Evolutionary conservation across 345 rosid species (phyloP).

Genomic region (Balakata baccata): DNA sequence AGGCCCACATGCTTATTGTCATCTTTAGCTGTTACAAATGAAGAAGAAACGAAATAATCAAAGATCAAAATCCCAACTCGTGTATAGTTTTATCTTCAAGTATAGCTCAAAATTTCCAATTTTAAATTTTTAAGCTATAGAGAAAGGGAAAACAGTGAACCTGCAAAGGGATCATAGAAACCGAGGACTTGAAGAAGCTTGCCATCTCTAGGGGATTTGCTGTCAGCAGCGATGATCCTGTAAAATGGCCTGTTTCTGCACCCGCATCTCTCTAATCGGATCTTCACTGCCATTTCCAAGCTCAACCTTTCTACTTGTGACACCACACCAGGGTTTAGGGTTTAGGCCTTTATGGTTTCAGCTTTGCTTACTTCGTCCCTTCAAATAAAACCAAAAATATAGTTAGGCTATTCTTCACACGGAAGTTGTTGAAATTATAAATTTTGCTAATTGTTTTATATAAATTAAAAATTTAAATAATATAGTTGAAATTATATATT

Average conservation of each 20-base stretch:
- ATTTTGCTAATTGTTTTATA: no score
- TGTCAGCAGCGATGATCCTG: conserved; percentile 72
- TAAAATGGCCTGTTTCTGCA: conserved; percentile 72
- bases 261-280: conserved; percentile 69
- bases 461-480: no score
- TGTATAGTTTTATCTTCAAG: no score
- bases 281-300: conserved; percentile 58
- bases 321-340: not conserved
- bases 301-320: not conserved
- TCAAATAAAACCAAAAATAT: no score
- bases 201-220: conserved; percentile 81
- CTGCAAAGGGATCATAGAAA: conserved; percentile 78
- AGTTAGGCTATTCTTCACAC: no score
- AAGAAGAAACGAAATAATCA: not conserved
- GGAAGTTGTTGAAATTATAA: no score
- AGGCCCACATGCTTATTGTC: conserved; percentile 93
- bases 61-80: not conserved
- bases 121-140: no score
- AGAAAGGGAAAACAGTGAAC: conserved; percentile 21
- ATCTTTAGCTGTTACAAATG: conserved; percentile 58
- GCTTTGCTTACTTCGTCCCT: no score
- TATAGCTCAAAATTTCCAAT: no score
- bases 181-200: conserved; percentile 78
- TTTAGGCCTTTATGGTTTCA: not conserved
- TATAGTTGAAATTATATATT: no score